phyloP scores from a whole-genome alignment of 495 filamentous ascomycete species.

The Letharia lupina region DNA sequence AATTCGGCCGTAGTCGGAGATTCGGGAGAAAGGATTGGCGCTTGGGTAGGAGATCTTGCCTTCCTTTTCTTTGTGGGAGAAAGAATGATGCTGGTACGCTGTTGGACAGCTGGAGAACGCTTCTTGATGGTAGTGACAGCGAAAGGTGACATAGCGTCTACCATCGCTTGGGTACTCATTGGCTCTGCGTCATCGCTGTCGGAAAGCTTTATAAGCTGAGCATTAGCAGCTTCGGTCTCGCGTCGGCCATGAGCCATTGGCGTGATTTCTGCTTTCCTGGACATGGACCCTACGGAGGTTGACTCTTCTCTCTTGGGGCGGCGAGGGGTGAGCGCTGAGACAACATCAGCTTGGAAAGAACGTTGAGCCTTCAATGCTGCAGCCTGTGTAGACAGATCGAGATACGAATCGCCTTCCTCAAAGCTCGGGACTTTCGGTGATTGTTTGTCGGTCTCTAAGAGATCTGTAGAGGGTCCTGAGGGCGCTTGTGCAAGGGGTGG shows the following conservation, averaged over 20 bases:
- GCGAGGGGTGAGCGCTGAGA: conserved; percentile 11
- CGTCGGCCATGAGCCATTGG: background rate
- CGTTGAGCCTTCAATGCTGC: conserved; percentile 41
- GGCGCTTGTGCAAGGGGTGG: conserved; percentile 8
- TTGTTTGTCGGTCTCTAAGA: conserved; percentile 24
- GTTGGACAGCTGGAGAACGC: conserved; percentile 13
- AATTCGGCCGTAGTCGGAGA: conserved; percentile 5
- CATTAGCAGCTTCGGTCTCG: background rate
- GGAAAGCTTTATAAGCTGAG: conserved; percentile 4
- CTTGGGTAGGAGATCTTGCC: background rate
- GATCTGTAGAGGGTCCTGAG: conserved; percentile 22
- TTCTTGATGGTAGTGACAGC: conserved; percentile 40
- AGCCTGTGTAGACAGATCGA: conserved; percentile 42
- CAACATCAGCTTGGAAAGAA: conserved; percentile 41
- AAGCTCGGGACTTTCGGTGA: conserved; percentile 11
- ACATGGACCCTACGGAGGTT: background rate
- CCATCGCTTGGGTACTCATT: conserved; percentile 44
- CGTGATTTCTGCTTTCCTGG: background rate
- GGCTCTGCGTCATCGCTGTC: conserved; percentile 20
- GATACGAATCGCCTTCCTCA: conserved; percentile 29
- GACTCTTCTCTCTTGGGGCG: background rate
- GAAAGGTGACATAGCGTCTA: conserved; percentile 44
- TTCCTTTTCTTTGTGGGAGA: conserved; percentile 11
- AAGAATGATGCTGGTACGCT: conserved; percentile 15
- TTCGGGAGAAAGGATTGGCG: background rate